These are phyloP conservation scores for Saprolegnia diclina DNA, from an alignment of 352 stramenopile genomes.

Conservation along the genomic window DNA sequence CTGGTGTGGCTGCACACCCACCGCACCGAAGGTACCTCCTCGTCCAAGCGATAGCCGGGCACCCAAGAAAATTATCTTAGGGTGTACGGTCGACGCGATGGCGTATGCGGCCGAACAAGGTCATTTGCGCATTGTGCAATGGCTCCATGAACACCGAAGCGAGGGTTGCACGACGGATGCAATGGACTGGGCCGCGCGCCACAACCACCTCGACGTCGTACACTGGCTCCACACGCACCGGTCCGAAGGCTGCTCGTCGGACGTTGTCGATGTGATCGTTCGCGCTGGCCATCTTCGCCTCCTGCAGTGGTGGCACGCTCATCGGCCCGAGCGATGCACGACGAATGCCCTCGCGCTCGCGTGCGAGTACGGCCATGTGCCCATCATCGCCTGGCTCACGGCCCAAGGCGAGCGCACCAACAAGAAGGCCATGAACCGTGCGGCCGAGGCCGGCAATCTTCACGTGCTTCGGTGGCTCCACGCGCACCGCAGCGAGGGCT, in stretches of 20 bases:
- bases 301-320: conserved; percentile 28
- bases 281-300: conserved; percentile 33
- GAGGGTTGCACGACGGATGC: conserved; percentile 32
- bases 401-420: conserved; percentile 15
- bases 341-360: conserved; percentile 27
- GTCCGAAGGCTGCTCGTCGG: conserved; percentile 29
- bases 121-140: conserved; percentile 36
- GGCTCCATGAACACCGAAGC: conserved; percentile 33
- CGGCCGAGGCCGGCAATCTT: conserved; percentile 26
- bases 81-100: conserved; percentile 29
- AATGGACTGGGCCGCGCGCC: conserved; percentile 35
- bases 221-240: conserved; percentile 33
- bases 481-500: conserved; percentile 28
- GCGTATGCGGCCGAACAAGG: conserved; percentile 32
- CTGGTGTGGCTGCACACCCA: conserved; percentile 35
- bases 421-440: conserved; percentile 26
- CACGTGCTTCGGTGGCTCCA: conserved; percentile 30
- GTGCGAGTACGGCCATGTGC: conserved; percentile 24
- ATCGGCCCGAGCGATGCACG: conserved; percentile 25
- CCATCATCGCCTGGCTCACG: conserved; percentile 26
- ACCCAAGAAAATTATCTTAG: neutral
- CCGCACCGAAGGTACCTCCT: neutral
- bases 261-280: conserved; percentile 34
- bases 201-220: conserved; percentile 35
- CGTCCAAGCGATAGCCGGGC: neutral